phyloP scores from a whole-genome alignment of 2,329 filamentous ascomycete genomes.

The Aureobasidium lini region DNA sequence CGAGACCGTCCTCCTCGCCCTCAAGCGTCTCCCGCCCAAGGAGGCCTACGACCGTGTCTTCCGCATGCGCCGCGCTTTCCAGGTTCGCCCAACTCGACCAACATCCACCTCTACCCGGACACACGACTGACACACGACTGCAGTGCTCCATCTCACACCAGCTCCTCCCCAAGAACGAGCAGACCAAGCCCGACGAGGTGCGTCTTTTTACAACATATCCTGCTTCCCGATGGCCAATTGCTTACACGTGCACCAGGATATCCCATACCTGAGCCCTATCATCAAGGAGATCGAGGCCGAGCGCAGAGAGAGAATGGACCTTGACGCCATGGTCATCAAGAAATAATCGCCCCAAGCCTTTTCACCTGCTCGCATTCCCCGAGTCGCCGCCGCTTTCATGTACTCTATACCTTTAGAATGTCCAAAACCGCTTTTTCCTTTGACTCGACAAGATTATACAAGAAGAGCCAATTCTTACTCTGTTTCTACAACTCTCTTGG shows the following conservation, averaged over 20 bases:
- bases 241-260: conserved; percentile 45
- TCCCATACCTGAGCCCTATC: conserved; percentile 58
- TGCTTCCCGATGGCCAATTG: neutral
- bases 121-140: neutral
- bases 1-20: conserved; percentile 75
- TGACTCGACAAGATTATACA: neutral
- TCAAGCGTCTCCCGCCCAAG: conserved; percentile 84
- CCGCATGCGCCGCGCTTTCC: conserved; percentile 90
- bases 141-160: conserved; percentile 61
- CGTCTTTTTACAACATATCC: conserved; percentile 10
- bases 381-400: conserved; percentile 7
- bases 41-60: conserved; percentile 95
- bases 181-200: conserved; percentile 62
- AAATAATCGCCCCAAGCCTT: conserved; percentile 26
- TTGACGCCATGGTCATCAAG: conserved; percentile 58
- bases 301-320: conserved; percentile 57
- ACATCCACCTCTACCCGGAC: neutral
- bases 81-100: conserved; percentile 46
- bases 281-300: conserved; percentile 64
- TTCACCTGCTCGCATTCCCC: neutral
- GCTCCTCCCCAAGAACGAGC: conserved; percentile 56
- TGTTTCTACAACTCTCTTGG: neutral
- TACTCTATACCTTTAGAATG: conserved; percentile 13
- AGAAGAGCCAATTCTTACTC: neutral
- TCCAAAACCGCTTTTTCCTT: conserved; percentile 7